phyloP scores from a whole-genome alignment of 2,329 filamentous ascomycete genomes.

The Hymenoscyphus linearis region DNA sequence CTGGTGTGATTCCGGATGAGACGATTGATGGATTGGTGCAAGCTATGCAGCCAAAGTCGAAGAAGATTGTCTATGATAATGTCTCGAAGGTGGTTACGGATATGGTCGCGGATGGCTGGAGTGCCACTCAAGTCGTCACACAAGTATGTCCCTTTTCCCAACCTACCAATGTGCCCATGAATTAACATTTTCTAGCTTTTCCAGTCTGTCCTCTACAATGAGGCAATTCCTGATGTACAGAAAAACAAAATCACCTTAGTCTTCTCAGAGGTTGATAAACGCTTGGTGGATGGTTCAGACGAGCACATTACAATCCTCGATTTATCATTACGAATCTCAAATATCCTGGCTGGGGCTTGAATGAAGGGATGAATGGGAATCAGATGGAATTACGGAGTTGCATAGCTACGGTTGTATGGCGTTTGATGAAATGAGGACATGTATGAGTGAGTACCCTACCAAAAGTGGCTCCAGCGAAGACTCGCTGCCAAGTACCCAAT shows the following conservation, averaged over 20 bases:
- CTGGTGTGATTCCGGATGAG: conserved; percentile 77
- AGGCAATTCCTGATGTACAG: conserved; percentile 74
- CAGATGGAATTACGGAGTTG: neutral
- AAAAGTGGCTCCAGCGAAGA: neutral
- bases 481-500: neutral
- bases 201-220: conserved; percentile 75
- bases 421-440: neutral
- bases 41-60: conserved; percentile 68
- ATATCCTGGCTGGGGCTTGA: conserved; percentile 47
- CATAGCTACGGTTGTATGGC: neutral
- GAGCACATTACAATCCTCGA: conserved; percentile 92
- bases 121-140: conserved; percentile 77
- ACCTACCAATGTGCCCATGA: neutral
- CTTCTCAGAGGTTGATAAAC: conserved; percentile 93
- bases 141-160: conserved; percentile 49
- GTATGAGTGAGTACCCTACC: neutral
- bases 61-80: conserved; percentile 61
- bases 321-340: conserved; percentile 73
- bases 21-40: conserved; percentile 67
- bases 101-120: conserved; percentile 95
- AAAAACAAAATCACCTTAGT: conserved; percentile 86
- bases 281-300: conserved; percentile 88
- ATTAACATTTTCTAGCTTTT: conserved; percentile 55
- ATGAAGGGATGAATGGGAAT: neutral
- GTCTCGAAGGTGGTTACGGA: conserved; percentile 80